A percentile compares a stretch with the other conserved stretches of the same genome.
Conservation (phyloP, 148 eudicot species). For the Fallopia convolvulus region DNA sequence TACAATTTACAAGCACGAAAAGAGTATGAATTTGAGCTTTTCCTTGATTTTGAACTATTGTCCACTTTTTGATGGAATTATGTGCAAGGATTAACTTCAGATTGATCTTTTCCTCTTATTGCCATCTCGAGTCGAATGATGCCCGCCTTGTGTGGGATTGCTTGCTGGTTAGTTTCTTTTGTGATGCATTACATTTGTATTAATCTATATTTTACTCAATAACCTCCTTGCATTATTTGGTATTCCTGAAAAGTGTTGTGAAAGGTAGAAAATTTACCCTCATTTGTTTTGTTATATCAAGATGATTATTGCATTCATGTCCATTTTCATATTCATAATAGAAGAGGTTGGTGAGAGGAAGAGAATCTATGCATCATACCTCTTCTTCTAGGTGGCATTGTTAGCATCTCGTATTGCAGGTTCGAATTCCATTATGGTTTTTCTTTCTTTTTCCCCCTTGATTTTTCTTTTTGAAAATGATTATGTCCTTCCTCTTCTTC, state of each 20-base stretch:
- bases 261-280: slow-evolving; percentile 26
- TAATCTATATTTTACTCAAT: neutral
- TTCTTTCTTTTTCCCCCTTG: neutral
- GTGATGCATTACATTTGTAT: neutral
- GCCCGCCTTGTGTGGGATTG: slow-evolving; percentile 96
- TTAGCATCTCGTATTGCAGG: slow-evolving; percentile 93
- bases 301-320: slow-evolving; percentile 78
- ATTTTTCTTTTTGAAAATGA: too few species aligned
- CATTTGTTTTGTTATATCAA: too few species aligned
- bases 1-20: neutral
- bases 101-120: slow-evolving; percentile 38
- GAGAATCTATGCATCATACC: slow-evolving; percentile 75
- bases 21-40: neutral
- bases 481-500: too few species aligned
- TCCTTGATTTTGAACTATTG: neutral
- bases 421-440: slow-evolving; percentile 14
- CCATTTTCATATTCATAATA: slow-evolving; percentile 81
- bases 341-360: slow-evolving; percentile 80
- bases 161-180: slow-evolving; percentile 58
- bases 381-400: slow-evolving; percentile 59
- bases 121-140: slow-evolving; percentile 83
- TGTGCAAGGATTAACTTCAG: too few species aligned
- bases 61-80: neutral
- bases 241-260: neutral
- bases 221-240: too few species aligned